Base-by-base conservation (phyloP, 208 protist species). In the Acanthamoeba castellanii region DNA sequence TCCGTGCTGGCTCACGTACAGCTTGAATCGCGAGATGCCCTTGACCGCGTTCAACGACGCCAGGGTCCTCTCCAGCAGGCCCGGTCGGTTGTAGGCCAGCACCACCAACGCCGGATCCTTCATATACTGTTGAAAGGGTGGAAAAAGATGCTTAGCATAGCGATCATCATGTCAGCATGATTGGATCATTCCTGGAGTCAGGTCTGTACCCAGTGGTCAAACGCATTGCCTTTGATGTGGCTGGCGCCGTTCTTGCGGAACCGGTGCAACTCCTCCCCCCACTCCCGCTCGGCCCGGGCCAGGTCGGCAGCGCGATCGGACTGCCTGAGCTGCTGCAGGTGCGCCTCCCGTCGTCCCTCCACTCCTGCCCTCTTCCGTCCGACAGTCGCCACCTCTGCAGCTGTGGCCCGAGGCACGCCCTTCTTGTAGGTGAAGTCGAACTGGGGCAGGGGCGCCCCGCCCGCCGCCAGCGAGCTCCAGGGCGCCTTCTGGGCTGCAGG, bases 1-100 rank as follows among this genome's bases (percentile, higher is more conserved):
- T 1, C 76, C 93, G 64, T 92, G 55, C n/a, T 95, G 93, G 59
- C 82, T 92, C 1, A 95, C 37, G 32, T 95, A 92, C 2, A 95
- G 50, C 30, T 32, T 50, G 59, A 64, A 95, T 1, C 52, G 6
- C 9, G 93, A 61, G 27, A 95, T 66, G 14, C 91, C 91, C 64
- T 52, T 59, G 9, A 64, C 9, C 37, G 92, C 27, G n/a, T 14
- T n/a, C 55, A 95, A 78, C 2, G 93, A 95, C 22, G 6, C 59
- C 78, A 95, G 27, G 0, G 78, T 91, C 0, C 0, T 2, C 6
- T 34, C 11, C 34, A 95, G 37, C 50, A 94, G 74, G 11, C 59
- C 20, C 3, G 93, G 50, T 30, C 93, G 32, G 34, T 95, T 92
- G 42, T 91, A 95, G 14, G 93, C 78, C 27, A 95, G 52, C 47